Base-by-base conservation (phyloP, 768 basidiomycete genomes). In the Kondoa malvinella region DNA sequence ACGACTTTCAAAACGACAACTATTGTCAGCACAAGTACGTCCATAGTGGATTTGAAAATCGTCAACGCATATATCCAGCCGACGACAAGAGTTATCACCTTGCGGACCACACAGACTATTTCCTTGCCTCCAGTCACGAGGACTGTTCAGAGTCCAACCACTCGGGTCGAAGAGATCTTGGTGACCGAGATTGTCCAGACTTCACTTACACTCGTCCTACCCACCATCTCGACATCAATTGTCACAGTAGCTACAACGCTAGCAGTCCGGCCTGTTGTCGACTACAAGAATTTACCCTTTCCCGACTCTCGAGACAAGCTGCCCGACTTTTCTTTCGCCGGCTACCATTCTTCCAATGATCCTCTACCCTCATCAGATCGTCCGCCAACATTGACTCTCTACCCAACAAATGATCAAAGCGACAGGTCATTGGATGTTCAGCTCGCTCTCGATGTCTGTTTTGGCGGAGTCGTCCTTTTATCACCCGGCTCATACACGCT, bases 251-350 rank as follows among this genome's bases (percentile, higher is more conserved):
- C 61, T 27, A 21, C 40, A 50, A 50, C 40, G 21, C 40, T 8
- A 50, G 21, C 40, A 8, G 40, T 50, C 40, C 40, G 21, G 21
- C 40, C 40, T 63, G 16, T 32, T 8, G 27, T 63, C 30, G 61
- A 63, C 61, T 63, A 63, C 32, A 27, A 32, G 15, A 31, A 16
- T 32, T n/a, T 63, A 14, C 27, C 61, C 12, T 63, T 63, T n/a
- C 61, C 27, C 3, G n/a, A 63, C 33, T 16, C 3, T 3, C 3
- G 3, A 3, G 61, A 63, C 32, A 63, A 17, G 32, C 32, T 63
- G 61, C 61, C 61, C 3, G 30, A 63, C 61, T 63, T 3, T 63
- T 63, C 61, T 8, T 63, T 31, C n/a, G 61, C 61, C 27, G 61
- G 61, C 61, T 63, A 63, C n/a, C 27, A n/a, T 21, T 17, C 27